Evolutionary conservation across 2,329 filamentous ascomycete species (phyloP), one percentile per base, ranked within the genome.

Genomic region (Trichoderma gracile): DNA sequence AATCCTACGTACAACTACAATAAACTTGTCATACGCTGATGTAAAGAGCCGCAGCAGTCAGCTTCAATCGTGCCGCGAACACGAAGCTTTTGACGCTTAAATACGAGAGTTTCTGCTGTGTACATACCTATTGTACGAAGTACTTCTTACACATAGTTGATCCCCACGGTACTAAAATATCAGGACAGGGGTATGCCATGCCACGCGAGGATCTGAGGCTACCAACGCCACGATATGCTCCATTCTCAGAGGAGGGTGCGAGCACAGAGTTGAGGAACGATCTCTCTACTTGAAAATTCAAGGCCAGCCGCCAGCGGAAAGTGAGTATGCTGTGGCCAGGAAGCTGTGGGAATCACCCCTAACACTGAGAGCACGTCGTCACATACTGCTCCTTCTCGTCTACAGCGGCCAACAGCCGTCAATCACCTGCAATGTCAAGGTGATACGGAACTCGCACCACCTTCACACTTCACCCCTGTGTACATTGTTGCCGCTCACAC

Each of bases 121-220:
- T 38, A n/a, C n/a, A n/a, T n/a, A n/a, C n/a, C n/a, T n/a, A n/a
- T n/a, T n/a, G n/a, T n/a, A 30, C 30, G 30, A 30, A 30, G 30
- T 30, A 38, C 33, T 38, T 38, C 33, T 10, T 38, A 38, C 33
- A 14, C 4, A 1, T 38, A 38, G 33, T 40, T 38, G 19, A 54
- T 54, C 49, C n/a, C 49, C 38, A 45, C 40, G 49, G 21, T 19
- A 54, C 59, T 47, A 62, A 54, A 45, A 17, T 19, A 40, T n/a
- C 59, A 62, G 45, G 49, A 54, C 47, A 46, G 59, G 56, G 56
- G 63, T 63, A 58, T 59, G 54, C 60, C 58, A 49, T 67, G 60
- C 65, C 67, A 69, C 67, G 67, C 67, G 67, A 69, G 57, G 55
- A 65, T 68, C 66, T 65, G 64, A 54, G 38, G 60, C 67, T 65